Conservation (phyloP, 2,329 filamentous ascomycete species). For the Penicillium brasilianum region DNA sequence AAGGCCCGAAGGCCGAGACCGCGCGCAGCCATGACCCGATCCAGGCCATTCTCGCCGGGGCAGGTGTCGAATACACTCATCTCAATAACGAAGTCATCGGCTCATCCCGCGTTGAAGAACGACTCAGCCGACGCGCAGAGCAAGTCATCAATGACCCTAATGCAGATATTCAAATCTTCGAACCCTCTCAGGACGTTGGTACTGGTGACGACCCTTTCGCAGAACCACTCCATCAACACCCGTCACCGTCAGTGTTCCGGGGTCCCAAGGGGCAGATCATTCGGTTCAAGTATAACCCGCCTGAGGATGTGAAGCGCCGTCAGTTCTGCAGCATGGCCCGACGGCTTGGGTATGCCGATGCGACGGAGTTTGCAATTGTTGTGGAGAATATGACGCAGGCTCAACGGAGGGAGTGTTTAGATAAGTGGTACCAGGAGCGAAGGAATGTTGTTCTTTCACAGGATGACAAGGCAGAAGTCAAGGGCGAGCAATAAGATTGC, state of each 20-base stretch:
- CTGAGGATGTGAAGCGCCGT: conserved; percentile 71
- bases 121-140: conserved; percentile 77
- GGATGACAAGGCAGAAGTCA: background rate
- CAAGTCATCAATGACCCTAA: conserved; percentile 39
- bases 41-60: conserved; percentile 83
- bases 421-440: conserved; percentile 76
- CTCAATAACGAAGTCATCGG: conserved; percentile 96
- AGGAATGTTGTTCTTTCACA: conserved; percentile 53
- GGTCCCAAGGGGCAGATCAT: conserved; percentile 50
- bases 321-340: conserved; percentile 92
- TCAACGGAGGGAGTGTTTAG: conserved; percentile 76
- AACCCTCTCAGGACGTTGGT: conserved; percentile 29
- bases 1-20: conserved; percentile 15
- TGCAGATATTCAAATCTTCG: conserved; percentile 45
- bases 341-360: conserved; percentile 74
- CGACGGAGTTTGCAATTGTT: conserved; percentile 83
- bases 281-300: conserved; percentile 71
- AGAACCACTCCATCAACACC: conserved; percentile 19
- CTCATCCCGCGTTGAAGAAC: conserved; percentile 86
- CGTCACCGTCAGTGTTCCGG: conserved; percentile 17
- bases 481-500: background rate
- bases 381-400: conserved; percentile 91
- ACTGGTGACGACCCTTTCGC: conserved; percentile 5
- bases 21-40: conserved; percentile 71
- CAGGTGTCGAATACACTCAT: conserved; percentile 93